Evolutionary conservation across 1,139 yeast species (phyloP).

Genomic region (Kodamaea derodonti): DNA sequence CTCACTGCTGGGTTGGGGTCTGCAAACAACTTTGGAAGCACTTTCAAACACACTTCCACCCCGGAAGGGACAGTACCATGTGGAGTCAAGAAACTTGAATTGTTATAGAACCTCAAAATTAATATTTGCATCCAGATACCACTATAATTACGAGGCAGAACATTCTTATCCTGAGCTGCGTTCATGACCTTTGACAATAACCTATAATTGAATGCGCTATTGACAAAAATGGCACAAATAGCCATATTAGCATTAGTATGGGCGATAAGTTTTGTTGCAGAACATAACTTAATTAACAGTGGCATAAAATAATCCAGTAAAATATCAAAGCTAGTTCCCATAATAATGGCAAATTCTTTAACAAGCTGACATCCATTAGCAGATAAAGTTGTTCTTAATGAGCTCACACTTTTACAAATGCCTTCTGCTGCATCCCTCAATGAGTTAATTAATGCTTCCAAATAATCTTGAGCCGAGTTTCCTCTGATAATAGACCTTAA

Average conservation of each 20-base stretch:
- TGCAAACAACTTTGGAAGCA: slow-evolving; percentile 56
- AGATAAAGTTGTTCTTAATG: slow-evolving; percentile 82
- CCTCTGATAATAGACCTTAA: slow-evolving; percentile 64
- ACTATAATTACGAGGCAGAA: slow-evolving; percentile 66
- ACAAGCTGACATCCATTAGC: slow-evolving; percentile 71
- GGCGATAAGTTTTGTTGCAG: slow-evolving; percentile 77
- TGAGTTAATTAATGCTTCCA: slow-evolving; percentile 39
- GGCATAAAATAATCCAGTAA: slow-evolving; percentile 60
- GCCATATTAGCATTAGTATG: slow-evolving; percentile 72
- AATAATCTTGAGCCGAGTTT: slow-evolving; percentile 36
- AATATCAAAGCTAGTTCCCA: slow-evolving; percentile 50
- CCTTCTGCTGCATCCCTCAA: slow-evolving; percentile 53
- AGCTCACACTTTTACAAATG: slow-evolving; percentile 61
- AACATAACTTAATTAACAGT: slow-evolving; percentile 57
- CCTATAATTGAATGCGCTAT: slow-evolving; percentile 52
- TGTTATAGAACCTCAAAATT: slow-evolving; percentile 38
- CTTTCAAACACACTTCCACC: slow-evolving; percentile 47
- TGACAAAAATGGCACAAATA: slow-evolving; percentile 56
- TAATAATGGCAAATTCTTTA: slow-evolving; percentile 62
- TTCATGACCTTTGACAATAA: slow-evolving; percentile 48
- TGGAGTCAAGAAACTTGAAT: slow-evolving; percentile 26
- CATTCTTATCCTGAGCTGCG: slow-evolving; percentile 64
- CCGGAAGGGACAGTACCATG: slow-evolving; percentile 33
- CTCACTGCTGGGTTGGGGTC: slow-evolving; percentile 85
- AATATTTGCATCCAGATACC: slow-evolving; percentile 69